Evolutionary conservation across 371 early-diverging fungal genomes (phyloP), one percentile per base, ranked within the genome.

Genomic region (Funneliformis caledonium): DNA sequence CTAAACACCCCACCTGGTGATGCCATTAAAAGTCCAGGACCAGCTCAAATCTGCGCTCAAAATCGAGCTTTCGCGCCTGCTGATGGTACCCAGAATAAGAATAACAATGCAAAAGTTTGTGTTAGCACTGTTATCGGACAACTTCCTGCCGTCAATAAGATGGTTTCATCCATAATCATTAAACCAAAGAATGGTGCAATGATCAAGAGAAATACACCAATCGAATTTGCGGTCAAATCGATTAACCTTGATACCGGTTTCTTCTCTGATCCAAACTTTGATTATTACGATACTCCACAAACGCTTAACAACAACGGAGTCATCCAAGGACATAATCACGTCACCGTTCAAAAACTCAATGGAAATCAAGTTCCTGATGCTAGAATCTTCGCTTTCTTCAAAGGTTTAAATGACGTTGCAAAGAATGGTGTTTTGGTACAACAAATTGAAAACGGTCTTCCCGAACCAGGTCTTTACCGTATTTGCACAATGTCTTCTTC

Each of bases 341-440:
- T 78, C 26, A 65, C 47, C 10, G 10, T 78, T 22, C 78, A 78
- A 61, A 37, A 65, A 68, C 48, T 78, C 2, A 33, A 26, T 10
- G 42, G 42, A 68, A 19, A 50, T 42, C 4, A 31, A 3, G 10
- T 16, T 22, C 78, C 78, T 14, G 50, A 64, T 50, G 14, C 78
- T 31, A 65, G 0, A 47, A 2, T 33, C 14, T 60, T 78, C n/a
- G 68, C 45, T 50, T 78, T 78, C 64, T 78, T 78, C 78, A 78
- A 78, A 42, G 78, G 78, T 48, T 78, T 78, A 68, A 78, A 78
- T 50, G 14, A 68, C 9, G 4, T 12, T 6, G 52, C 52, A 1
- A 6, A 52, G 0, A 14, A n/a, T 22, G 26, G 26, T 33, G 16
- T 22, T 50, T 68, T 78, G 5, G 3, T 45, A 26, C 11, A 8